Conservation (phyloP, 2,329 filamentous ascomycete genomes). For the Diaporthe velutina region DNA sequence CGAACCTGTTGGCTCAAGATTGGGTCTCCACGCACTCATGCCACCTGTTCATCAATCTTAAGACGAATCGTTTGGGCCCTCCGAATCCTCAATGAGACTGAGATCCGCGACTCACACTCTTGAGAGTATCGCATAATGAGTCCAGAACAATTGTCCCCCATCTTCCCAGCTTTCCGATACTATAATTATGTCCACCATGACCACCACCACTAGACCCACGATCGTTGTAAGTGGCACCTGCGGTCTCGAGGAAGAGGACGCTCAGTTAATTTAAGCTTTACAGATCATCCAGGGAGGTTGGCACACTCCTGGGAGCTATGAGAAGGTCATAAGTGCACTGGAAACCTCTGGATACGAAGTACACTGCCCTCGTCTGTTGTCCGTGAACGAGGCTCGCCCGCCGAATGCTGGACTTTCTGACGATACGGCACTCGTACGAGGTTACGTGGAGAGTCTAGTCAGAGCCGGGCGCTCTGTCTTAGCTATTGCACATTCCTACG, state of each 20-base stretch:
- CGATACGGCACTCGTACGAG: conserved; percentile 5
- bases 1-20: not conserved
- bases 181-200: not conserved
- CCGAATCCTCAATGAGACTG: not conserved
- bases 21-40: not conserved
- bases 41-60: not conserved
- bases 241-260: not conserved
- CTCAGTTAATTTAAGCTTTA: not conserved
- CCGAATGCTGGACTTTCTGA: not conserved
- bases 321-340: not conserved
- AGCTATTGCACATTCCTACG: conserved; percentile 12
- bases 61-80: not conserved
- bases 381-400: not conserved
- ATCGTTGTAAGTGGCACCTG: not conserved
- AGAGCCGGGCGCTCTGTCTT: not conserved
- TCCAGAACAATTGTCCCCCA: no score
- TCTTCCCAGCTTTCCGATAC: not conserved
- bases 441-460: conserved; percentile 7
- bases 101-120: not conserved
- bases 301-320: conserved; percentile 4
- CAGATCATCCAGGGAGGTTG: conserved; percentile 12
- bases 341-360: conserved; percentile 4
- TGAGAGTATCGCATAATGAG: no score
- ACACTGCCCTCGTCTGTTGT: not conserved
- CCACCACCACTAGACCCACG: not conserved